Percentiles rank a stretch among this genome's conserved stretches.
These are phyloP conservation scores for Sisymbrium altissimum DNA, from an alignment of 345 rosid genomes.

Conservation along the genomic window DNA sequence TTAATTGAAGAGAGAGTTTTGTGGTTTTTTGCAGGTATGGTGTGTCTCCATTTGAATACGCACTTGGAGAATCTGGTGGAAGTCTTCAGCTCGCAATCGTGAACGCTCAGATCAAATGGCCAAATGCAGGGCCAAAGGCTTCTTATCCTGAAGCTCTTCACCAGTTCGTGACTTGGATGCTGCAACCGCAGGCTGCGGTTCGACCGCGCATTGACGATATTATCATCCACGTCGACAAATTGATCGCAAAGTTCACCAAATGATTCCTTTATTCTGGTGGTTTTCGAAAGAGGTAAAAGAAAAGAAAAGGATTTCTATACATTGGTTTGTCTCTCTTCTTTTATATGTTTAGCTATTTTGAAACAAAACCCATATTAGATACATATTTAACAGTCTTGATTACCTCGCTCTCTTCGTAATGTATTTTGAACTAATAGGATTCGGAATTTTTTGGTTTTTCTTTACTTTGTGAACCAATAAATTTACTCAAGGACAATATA, in stretches of 20 bases:
- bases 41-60: conserved; percentile 91
- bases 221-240: conserved; percentile 88
- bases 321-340: background rate
- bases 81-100: conserved; percentile 88
- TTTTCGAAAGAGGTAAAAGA: background rate
- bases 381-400: conserved; percentile 8
- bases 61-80: conserved; percentile 96
- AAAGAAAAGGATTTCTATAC: conserved; percentile 8
- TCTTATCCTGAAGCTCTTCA: conserved; percentile 86
- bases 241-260: conserved; percentile 70
- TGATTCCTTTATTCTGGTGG: conserved; percentile 24
- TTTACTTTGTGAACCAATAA: conserved; percentile 2
- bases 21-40: conserved; percentile 61
- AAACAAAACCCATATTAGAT: conserved; percentile 1
- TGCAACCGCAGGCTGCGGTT: conserved; percentile 84
- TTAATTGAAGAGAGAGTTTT: background rate
- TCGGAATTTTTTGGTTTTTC: background rate
- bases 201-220: conserved; percentile 87
- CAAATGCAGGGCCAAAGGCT: conserved; percentile 68
- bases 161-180: conserved; percentile 96
- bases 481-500: background rate
- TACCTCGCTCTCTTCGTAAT: conserved; percentile 8
- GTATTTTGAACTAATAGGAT: conserved; percentile 21
- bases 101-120: conserved; percentile 98
- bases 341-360: conserved; percentile 10